These are phyloP conservation scores for Echites panduratus DNA, from an alignment of 257 asterid genomes.

Conservation along the genomic window DNA sequence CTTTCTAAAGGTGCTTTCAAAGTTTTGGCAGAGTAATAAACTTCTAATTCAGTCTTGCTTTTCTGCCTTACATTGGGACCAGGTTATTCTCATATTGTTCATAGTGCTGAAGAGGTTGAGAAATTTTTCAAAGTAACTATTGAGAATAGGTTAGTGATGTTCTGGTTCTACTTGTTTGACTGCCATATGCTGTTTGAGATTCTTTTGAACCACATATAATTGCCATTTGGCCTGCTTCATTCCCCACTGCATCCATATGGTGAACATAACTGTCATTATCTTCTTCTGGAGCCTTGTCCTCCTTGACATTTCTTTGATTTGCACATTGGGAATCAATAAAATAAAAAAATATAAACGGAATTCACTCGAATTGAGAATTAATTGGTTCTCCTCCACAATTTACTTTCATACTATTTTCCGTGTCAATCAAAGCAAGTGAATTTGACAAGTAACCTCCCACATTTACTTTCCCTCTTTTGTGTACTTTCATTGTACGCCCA, in stretches of 20 bases:
- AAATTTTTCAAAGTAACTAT: conserved; percentile 73
- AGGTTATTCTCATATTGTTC: conserved; percentile 72
- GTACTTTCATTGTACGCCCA: not conserved
- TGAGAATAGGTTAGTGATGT: conserved; percentile 65
- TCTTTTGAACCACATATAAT: not conserved
- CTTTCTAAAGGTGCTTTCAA: not conserved
- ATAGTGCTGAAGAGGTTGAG: conserved; percentile 61
- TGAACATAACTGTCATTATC: not conserved
- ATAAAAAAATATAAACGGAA: not conserved
- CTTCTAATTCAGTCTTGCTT: conserved; percentile 11
- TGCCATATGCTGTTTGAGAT: not conserved
- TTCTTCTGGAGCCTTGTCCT: not conserved
- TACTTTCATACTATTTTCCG: not conserved
- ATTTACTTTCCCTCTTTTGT: not conserved
- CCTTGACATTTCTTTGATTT: not conserved
- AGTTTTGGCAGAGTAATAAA: not conserved
- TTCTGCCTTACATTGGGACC: conserved; percentile 54
- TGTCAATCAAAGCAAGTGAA: not conserved
- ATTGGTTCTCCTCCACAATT: not conserved
- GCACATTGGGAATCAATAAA: not conserved
- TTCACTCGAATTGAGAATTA: not conserved
- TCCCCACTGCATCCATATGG: not conserved
- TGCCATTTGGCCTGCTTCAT: not conserved
- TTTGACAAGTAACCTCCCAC: not conserved
- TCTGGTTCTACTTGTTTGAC: not conserved